Percentiles rank a stretch among this genome's conserved stretches.
Evolutionary conservation across 2,329 filamentous ascomycete species (phyloP).

Genomic region (Polychaeton citri): DNA sequence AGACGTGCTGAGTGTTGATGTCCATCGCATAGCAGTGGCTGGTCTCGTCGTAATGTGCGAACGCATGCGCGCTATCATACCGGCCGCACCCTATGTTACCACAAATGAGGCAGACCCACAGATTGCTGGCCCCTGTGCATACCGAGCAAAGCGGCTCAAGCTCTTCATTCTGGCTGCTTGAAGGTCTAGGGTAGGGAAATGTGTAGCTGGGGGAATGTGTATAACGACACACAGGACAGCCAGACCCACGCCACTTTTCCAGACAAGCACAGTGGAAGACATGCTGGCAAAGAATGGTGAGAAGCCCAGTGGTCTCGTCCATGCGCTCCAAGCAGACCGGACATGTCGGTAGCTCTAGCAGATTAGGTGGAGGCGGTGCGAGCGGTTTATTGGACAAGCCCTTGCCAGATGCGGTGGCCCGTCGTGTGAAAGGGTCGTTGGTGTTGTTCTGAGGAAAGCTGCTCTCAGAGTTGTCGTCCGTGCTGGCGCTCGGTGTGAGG

Average conservation of each 20-base stretch:
- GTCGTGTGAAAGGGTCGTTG: constrained; percentile 48
- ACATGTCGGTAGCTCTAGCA: constrained; percentile 87
- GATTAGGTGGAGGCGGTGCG: constrained; percentile 65
- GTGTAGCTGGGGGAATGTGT: constrained; percentile 48
- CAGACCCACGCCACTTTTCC: constrained; percentile 88
- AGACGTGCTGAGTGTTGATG: constrained; percentile 84
- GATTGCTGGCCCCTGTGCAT: constrained; percentile 66
- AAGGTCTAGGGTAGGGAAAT: constrained; percentile 22
- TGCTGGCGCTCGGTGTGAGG: constrained; percentile 43
- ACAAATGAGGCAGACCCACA: constrained; percentile 94
- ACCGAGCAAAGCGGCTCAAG: constrained; percentile 61
- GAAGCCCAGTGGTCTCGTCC: constrained; percentile 89
- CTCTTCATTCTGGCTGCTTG: constrained; percentile 22
- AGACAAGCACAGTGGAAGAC: constrained; percentile 95
- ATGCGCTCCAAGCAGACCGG: constrained; percentile 94
- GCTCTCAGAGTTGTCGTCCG: constrained; percentile 28
- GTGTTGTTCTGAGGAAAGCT: constrained; percentile 46
- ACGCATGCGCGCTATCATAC: constrained; percentile 87
- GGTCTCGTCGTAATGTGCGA: constrained; percentile 82
- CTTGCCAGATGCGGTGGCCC: constrained; percentile 22
- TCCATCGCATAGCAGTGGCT: constrained; percentile 88
- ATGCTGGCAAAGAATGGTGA: constrained; percentile 94
- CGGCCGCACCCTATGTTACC: constrained; percentile 86
- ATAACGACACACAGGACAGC: constrained; percentile 89
- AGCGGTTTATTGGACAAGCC: constrained; percentile 41